A percentile compares a stretch with the other conserved stretches of the same genome.
phyloP scores from a whole-genome alignment of 2,329 filamentous ascomycete species.

The Acrocalymma vagum region DNA sequence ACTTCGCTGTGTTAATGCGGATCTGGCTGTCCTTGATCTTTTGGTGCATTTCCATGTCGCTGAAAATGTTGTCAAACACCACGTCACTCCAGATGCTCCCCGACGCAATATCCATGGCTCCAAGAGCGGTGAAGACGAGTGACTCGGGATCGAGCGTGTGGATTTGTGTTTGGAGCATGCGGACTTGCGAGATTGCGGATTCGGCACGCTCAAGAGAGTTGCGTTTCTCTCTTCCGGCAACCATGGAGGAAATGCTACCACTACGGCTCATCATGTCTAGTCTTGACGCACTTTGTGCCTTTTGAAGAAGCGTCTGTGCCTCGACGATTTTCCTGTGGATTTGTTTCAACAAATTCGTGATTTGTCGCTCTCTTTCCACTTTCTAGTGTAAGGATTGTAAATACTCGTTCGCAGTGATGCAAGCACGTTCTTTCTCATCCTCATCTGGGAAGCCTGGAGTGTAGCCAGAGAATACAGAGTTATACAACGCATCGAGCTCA shows the following conservation, averaged over 20 bases:
- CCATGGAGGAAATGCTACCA: constrained; percentile 59
- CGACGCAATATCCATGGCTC: constrained; percentile 53
- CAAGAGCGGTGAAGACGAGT: constrained; percentile 47
- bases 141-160: constrained; percentile 51
- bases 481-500: constrained; percentile 39
- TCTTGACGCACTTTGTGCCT: constrained; percentile 32
- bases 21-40: constrained; percentile 57
- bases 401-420: constrained; percentile 18
- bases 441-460: constrained; percentile 44
- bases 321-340: constrained; percentile 27
- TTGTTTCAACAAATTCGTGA: constrained; percentile 35
- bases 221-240: no score
- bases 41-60: constrained; percentile 61
- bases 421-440: constrained; percentile 35
- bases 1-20: constrained; percentile 35
- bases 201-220: constrained; percentile 61
- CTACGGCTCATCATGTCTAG: constrained; percentile 63
- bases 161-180: constrained; percentile 49
- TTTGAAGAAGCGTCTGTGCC: constrained; percentile 26
- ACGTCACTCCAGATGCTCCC: constrained; percentile 60
- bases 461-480: constrained; percentile 40
- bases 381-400: constrained; percentile 20
- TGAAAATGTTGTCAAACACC: constrained; percentile 65
- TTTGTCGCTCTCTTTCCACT: constrained; percentile 34
- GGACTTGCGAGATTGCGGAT: constrained; percentile 51